Base-by-base conservation (phyloP, 371 early-diverging fungal species). In the Mortierella polycephala region DNA sequence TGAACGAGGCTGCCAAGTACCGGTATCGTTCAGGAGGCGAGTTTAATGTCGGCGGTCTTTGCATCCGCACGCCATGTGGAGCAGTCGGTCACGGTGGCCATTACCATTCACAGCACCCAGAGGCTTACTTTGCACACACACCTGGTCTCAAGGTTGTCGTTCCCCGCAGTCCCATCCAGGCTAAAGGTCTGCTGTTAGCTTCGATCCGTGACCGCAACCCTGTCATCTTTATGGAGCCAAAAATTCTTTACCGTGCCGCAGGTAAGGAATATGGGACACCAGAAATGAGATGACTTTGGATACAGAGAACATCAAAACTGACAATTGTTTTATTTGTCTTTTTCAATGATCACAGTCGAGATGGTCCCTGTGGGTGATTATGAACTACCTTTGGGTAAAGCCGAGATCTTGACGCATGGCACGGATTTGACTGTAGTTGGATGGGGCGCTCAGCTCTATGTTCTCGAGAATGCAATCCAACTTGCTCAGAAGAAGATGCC, bases 1-100 rank as follows among this genome's bases (percentile, higher is more conserved):
- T 97, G n/a, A 99, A 99, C 82, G 99, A 99, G 84, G 98, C 98
- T 18, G 97, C 98, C 44, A 99, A 99, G 84, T 97, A 91, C 80
- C 90, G 99, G 55, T 99, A 98, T 84, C 90, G 99, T 44, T 95
- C 96, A 10, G 99, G 99, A 37, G 93, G 93, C 66, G 87, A 92
- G 74, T 99, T 98, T 72, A 86, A 96, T 74, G 92, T 90, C 18
- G 99, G 97, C 45, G 96, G 96, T 0, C 83, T 99, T 64, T 97
- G 98, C 1, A 85, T 99, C 50, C 91, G 99, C 47, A 86, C 97
- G 53, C 99, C 99, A 51, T 92, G 93, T 71, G 92, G 94, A 56
- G 99, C 99, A 16, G 98, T 99, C 30, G 99, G 99, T 1, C 99
- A 99, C 81, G 99, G 99, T 71, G 99, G 91, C 18, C 96, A 91